Conservation (phyloP, 768 basidiomycete species). For the Rubroboletus satanas region DNA sequence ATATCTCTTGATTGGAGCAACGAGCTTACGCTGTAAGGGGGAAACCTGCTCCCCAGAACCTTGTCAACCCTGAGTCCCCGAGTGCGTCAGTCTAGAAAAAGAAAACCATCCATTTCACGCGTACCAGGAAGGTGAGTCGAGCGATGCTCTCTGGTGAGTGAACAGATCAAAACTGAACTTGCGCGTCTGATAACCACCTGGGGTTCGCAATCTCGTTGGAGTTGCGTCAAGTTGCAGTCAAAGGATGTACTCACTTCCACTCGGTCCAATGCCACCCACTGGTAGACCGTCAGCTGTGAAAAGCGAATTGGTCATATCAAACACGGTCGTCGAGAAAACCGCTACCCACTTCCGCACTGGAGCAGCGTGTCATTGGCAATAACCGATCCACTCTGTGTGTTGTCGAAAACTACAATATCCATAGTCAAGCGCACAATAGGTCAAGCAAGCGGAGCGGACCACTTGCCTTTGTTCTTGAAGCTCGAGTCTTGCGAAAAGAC, state of each 20-base stretch:
- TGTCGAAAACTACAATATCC: slow-evolving; percentile 50
- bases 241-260: slow-evolving; percentile 54
- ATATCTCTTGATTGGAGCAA: neutral
- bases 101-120: neutral
- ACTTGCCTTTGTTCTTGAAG: slow-evolving; percentile 59
- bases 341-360: slow-evolving; percentile 49
- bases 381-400: slow-evolving; percentile 68
- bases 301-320: neutral
- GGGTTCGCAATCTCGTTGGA: neutral
- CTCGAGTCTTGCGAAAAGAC: slow-evolving; percentile 61
- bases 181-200: slow-evolving; percentile 67
- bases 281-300: slow-evolving; percentile 56
- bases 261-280: slow-evolving; percentile 69
- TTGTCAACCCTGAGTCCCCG: slow-evolving; percentile 19
- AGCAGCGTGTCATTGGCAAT: slow-evolving; percentile 68
- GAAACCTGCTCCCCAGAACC: slow-evolving; percentile 27
- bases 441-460: neutral
- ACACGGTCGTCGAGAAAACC: neutral
- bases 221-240: neutral
- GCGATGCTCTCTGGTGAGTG: slow-evolving; percentile 63
- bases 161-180: slow-evolving; percentile 76
- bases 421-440: neutral
- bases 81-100: neutral
- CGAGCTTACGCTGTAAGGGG: slow-evolving; percentile 26
- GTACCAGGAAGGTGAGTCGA: slow-evolving; percentile 39